Conservation (phyloP, 345 rosid species). For the Leavenworthia alabamica region DNA sequence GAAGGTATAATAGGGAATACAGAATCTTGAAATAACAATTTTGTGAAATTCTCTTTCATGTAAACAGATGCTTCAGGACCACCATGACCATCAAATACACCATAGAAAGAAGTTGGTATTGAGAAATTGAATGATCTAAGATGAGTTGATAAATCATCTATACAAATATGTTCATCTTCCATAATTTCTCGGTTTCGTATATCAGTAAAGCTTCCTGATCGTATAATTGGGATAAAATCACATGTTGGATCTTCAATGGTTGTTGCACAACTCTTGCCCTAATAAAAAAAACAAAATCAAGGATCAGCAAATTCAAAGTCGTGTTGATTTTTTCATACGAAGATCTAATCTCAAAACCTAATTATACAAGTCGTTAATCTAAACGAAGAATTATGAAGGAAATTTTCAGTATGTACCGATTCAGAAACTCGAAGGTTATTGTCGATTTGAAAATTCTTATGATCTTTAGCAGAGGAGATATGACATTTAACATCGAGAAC, state of each 20-base stretch:
- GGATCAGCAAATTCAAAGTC: no score
- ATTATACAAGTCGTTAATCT: background rate
- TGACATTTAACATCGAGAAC: constrained; percentile 33
- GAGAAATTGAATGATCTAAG: constrained; percentile 35
- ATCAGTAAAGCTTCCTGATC: constrained; percentile 79
- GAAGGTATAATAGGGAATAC: constrained; percentile 46
- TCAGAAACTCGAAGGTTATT: constrained; percentile 25
- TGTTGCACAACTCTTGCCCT: constrained; percentile 19
- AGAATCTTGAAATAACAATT: constrained; percentile 69
- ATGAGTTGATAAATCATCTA: constrained; percentile 51
- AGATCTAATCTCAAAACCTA: background rate
- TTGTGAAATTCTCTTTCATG: constrained; percentile 72
- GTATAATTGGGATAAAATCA: constrained; percentile 47
- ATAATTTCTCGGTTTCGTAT: constrained; percentile 52
- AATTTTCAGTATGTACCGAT: constrained; percentile 13
- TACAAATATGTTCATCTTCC: constrained; percentile 86
- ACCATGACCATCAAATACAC: constrained; percentile 89
- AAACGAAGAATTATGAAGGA: no score
- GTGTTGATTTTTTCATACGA: no score
- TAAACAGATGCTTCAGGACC: constrained; percentile 68
- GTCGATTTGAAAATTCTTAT: constrained; percentile 20
- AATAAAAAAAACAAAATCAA: no score
- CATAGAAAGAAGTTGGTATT: constrained; percentile 59
- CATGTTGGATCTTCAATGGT: constrained; percentile 10
- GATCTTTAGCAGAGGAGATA: constrained; percentile 21